Conservation (phyloP, 805 yeast species). For the Metschnikowia lunata region DNA sequence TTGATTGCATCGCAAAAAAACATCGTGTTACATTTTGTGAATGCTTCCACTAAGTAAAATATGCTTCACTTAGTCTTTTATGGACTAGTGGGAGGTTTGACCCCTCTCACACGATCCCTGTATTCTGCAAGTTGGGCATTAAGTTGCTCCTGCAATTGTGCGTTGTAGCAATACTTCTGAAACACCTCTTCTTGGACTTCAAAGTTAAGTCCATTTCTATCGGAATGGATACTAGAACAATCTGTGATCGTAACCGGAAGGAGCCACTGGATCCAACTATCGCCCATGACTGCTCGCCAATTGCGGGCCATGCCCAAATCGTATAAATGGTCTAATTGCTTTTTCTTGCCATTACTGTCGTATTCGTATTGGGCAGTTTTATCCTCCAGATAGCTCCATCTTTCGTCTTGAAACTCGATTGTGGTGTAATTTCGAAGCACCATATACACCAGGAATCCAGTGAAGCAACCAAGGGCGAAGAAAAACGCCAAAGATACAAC, state of each 20-base stretch:
- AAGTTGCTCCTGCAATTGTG: conserved; percentile 43
- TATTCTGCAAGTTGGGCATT: conserved; percentile 35
- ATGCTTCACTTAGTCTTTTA: too few relatives aligned
- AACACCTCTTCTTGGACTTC: conserved; percentile 42
- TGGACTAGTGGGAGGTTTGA: not conserved
- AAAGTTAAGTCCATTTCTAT: conserved; percentile 48
- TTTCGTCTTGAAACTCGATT: conserved; percentile 63
- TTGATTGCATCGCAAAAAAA: too few relatives aligned
- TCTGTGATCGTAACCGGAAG: conserved; percentile 46
- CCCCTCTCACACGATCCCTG: conserved; percentile 14
- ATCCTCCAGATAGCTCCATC: conserved; percentile 42
- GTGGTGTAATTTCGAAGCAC: conserved; percentile 70
- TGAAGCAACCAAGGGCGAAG: conserved; percentile 43
- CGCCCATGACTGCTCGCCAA: conserved; percentile 74
- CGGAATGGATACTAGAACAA: conserved; percentile 14
- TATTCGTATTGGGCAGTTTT: conserved; percentile 29
- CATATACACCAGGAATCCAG: conserved; percentile 55
- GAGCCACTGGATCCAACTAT: conserved; percentile 59
- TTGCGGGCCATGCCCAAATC: conserved; percentile 65
- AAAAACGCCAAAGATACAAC: conserved; percentile 55
- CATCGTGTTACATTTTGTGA: too few relatives aligned
- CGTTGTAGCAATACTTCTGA: conserved; percentile 37
- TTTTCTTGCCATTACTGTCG: conserved; percentile 36
- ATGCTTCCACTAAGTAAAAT: too few relatives aligned
- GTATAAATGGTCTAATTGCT: conserved; percentile 60